phyloP scores from a whole-genome alignment of 257 asterid species.

The Solanum clarkiae region DNA sequence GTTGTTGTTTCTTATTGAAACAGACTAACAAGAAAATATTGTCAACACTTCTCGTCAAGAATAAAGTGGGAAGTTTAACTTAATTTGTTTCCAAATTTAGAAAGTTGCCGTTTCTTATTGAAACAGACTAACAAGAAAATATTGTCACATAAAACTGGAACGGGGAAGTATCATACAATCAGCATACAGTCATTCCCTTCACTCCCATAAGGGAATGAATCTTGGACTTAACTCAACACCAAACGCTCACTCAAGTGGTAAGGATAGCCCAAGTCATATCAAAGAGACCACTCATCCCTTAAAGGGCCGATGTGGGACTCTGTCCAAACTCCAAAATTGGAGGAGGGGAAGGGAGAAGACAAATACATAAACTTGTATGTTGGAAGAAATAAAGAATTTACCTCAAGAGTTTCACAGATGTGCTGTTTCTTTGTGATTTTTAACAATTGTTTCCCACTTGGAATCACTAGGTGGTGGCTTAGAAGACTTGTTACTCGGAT shows the following conservation, averaged over 20 bases:
- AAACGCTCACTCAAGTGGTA: background rate
- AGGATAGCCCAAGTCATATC: background rate
- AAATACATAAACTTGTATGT: background rate
- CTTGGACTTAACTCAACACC: background rate
- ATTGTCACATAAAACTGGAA: background rate
- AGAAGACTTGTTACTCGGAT: slow-evolving; percentile 9
- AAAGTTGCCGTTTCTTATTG: background rate
- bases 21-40: background rate
- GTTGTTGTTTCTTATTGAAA: background rate
- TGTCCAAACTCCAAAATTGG: background rate
- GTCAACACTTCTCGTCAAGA: background rate
- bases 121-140: background rate
- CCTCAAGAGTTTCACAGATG: slow-evolving; percentile 32
- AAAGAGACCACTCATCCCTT: background rate
- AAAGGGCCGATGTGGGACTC: background rate
- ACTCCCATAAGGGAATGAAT: background rate
- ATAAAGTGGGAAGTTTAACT: background rate
- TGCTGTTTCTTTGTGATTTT: slow-evolving; percentile 35
- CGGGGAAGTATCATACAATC: background rate
- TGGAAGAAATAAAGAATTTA: slow-evolving; percentile 1
- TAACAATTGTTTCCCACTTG: slow-evolving; percentile 59
- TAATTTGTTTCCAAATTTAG: background rate
- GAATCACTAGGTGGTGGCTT: slow-evolving; percentile 26
- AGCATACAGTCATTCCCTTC: background rate
- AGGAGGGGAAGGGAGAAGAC: background rate